Conservation (phyloP, 2,329 filamentous ascomycete genomes). For the Clonostachys rhizophaga region DNA sequence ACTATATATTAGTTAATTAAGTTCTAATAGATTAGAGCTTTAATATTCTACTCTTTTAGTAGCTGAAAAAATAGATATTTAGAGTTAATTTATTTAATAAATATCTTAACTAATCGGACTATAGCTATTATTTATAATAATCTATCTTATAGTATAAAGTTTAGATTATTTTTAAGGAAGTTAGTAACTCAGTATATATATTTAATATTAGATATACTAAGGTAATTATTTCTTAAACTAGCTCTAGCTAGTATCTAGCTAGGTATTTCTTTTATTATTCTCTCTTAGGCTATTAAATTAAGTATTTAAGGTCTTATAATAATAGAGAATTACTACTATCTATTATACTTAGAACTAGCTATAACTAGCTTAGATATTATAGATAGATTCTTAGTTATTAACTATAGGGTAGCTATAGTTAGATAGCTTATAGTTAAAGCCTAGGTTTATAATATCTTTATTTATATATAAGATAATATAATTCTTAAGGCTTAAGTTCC, state of each 20-base stretch:
- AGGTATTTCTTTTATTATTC: not conserved
- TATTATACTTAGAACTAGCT: not conserved
- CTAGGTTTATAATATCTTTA: too few species aligned
- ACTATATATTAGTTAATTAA: not conserved
- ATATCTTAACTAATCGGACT: not conserved
- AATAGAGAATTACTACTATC: not conserved
- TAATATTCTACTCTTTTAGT: not conserved
- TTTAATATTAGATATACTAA: not conserved
- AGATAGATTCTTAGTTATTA: too few species aligned
- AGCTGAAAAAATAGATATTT: not conserved
- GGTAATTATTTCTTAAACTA: not conserved
- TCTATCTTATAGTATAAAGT: not conserved
- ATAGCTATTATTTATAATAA: not conserved
- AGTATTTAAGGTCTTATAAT: not conserved
- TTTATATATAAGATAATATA: too few species aligned
- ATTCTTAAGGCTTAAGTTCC: too few species aligned
- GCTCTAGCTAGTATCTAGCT: not conserved
- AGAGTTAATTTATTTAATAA: not conserved
- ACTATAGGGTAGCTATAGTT: too few species aligned
- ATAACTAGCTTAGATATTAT: too few species aligned
- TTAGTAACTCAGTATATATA: not conserved
- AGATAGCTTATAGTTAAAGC: too few species aligned
- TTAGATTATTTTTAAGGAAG: not conserved
- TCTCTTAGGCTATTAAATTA: not conserved
- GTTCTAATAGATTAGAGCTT: not conserved